A percentile compares a stretch with the other conserved stretches of the same genome.
Conservation (phyloP, 805 yeast genomes). For the Wickerhamiella cacticola region DNA sequence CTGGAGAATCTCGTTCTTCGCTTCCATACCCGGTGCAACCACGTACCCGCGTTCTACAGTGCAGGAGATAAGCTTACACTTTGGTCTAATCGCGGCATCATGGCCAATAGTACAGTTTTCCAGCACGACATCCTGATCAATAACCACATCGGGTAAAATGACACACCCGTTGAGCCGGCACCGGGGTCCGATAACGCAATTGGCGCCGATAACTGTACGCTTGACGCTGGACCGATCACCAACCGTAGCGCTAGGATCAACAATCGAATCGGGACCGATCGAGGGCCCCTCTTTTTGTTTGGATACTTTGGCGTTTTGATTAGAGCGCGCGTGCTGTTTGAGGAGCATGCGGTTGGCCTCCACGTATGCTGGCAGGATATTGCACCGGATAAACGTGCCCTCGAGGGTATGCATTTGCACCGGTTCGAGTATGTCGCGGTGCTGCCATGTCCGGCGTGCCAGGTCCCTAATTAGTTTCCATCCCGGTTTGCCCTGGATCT, state of each 20-base stretch:
- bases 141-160: conserved; percentile 51
- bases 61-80: conserved; percentile 62
- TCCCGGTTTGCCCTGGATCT: conserved; percentile 18
- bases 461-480: conserved; percentile 57
- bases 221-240: conserved; percentile 82
- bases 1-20: conserved; percentile 24
- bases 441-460: conserved; percentile 88
- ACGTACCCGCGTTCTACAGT: conserved; percentile 70
- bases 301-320: conserved; percentile 23
- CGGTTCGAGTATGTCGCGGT: conserved; percentile 43
- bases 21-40: conserved; percentile 41
- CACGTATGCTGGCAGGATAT: conserved; percentile 68
- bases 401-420: conserved; percentile 66
- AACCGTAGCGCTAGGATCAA: conserved; percentile 54
- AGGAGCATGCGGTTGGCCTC: conserved; percentile 78
- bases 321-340: conserved; percentile 39
- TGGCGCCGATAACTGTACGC: conserved; percentile 64
- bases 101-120: conserved; percentile 85
- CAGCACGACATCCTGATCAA: conserved; percentile 58
- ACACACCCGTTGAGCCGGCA: conserved; percentile 85
- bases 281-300: conserved; percentile 40
- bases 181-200: conserved; percentile 68
- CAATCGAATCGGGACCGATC: conserved; percentile 75
- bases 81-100: conserved; percentile 48
- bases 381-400: conserved; percentile 46